phyloP scores from a whole-genome alignment of 164 flowering plant species.

The Macadamia integrifolia region DNA sequence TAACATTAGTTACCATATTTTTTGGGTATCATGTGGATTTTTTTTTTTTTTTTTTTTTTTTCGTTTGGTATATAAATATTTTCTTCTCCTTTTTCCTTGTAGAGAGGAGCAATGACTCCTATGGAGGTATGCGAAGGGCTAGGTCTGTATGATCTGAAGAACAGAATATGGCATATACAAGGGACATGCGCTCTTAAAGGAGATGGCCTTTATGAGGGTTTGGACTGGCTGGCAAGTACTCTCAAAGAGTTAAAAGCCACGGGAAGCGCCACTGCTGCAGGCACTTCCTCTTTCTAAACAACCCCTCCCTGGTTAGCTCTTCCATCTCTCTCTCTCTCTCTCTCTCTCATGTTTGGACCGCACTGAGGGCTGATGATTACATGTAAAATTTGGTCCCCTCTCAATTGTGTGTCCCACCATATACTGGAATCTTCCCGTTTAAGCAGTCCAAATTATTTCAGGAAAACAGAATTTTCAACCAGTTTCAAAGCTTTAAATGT shows the following conservation, averaged over 20 bases:
- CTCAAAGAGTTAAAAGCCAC: conserved; percentile 74
- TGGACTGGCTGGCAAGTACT: conserved; percentile 88
- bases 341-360: too few relatives aligned
- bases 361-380: too few relatives aligned
- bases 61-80: background rate
- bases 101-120: conserved; percentile 97
- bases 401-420: too few relatives aligned
- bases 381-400: too few relatives aligned
- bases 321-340: background rate
- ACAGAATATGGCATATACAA: conserved; percentile 96
- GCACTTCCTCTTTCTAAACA: conserved; percentile 45
- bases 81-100: background rate
- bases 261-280: conserved; percentile 58
- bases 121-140: conserved; percentile 93
- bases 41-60: background rate
- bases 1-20: too few relatives aligned
- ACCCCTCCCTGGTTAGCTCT: conserved; percentile 8
- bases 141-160: conserved; percentile 82
- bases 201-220: conserved; percentile 95
- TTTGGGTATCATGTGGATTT: background rate
- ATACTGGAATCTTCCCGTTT: too few relatives aligned
- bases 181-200: conserved; percentile 91
- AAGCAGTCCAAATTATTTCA: too few relatives aligned
- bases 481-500: too few relatives aligned
- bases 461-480: too few relatives aligned